A percentile compares a stretch with the other conserved stretches of the same genome.
Conservation (phyloP, 176 grass and related monocot genomes). For the Typha latifolia region DNA sequence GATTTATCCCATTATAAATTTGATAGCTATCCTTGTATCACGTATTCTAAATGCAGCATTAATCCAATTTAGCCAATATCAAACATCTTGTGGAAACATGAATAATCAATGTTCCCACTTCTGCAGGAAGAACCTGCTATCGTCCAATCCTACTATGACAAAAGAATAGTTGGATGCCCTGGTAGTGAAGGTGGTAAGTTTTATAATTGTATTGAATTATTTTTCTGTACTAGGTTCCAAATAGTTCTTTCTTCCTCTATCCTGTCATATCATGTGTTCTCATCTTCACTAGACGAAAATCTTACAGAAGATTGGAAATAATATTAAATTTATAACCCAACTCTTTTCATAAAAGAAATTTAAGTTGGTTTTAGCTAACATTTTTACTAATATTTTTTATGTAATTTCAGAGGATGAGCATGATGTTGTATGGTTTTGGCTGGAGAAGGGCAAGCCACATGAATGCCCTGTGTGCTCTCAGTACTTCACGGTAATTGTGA, state of each 20-base stretch:
- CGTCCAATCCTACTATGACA: slow-evolving; percentile 76
- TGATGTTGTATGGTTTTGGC: slow-evolving; percentile 97
- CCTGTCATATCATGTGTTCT: not conserved
- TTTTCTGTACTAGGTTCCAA: not conserved
- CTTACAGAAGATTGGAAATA: not conserved
- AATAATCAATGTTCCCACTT: slow-evolving; percentile 1
- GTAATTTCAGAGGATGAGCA: slow-evolving; percentile 82
- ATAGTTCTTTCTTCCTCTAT: not conserved
- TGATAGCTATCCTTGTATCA: not conserved
- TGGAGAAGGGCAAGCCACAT: slow-evolving; percentile 90
- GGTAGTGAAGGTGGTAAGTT: slow-evolving; percentile 85
- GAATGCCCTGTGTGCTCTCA: slow-evolving; percentile 93
- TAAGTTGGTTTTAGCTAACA: not conserved
- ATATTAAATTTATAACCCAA: not conserved
- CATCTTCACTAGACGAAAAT: not conserved
- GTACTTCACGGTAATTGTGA: slow-evolving; percentile 59
- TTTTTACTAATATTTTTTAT: not conserved
- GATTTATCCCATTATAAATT: not conserved
- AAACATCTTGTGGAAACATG: not conserved
- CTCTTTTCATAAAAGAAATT: not conserved
- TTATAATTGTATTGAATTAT: not conserved
- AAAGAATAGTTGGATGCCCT: slow-evolving; percentile 85
- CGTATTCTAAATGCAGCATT: not conserved
- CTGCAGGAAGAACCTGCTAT: slow-evolving; percentile 85
- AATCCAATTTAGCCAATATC: not conserved